Conservation (phyloP, 2,329 filamentous ascomycete genomes). For the Dothiorella sarmentorum region DNA sequence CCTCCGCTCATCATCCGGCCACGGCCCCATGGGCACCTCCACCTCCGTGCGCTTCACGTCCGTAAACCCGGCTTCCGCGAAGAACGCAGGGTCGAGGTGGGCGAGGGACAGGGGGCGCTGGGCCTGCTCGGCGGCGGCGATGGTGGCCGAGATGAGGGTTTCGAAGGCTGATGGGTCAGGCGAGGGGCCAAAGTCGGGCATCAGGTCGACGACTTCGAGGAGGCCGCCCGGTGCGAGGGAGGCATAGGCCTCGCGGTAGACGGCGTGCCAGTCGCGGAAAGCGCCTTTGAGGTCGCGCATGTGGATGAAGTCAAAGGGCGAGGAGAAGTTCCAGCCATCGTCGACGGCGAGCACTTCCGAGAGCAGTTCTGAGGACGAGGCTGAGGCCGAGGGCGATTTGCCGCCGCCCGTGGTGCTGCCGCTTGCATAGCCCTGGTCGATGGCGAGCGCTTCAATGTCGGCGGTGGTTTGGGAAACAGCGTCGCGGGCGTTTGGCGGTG, state of each 20-base stretch:
- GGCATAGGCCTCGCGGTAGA: conserved; percentile 46
- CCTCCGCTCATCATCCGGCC: conserved; percentile 33
- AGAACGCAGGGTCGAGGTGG: conserved; percentile 41
- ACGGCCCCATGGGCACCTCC: conserved; percentile 37
- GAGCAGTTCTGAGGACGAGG: background rate
- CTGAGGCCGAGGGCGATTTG: background rate
- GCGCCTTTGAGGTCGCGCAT: conserved; percentile 47
- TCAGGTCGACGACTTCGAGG: conserved; percentile 46
- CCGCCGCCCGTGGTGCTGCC: conserved; percentile 14
- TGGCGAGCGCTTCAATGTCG: background rate
- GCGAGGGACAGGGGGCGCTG: conserved; percentile 41
- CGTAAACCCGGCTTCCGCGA: conserved; percentile 45
- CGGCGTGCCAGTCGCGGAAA: conserved; percentile 45
- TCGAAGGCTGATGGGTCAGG: background rate
- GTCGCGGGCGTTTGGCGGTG: background rate
- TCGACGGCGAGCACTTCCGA: background rate
- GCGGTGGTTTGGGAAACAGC: background rate
- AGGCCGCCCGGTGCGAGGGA: conserved; percentile 46
- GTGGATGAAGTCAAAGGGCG: conserved; percentile 50
- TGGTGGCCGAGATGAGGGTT: conserved; percentile 27
- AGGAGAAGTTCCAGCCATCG: conserved; percentile 46
- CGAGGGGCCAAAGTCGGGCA: conserved; percentile 22
- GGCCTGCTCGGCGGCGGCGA: conserved; percentile 38
- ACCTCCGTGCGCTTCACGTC: conserved; percentile 40
- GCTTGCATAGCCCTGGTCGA: conserved; percentile 18